These are phyloP conservation scores for Dactylonectria macrodidyma DNA, from an alignment of 2,329 filamentous ascomycete species.

Conservation along the genomic window DNA sequence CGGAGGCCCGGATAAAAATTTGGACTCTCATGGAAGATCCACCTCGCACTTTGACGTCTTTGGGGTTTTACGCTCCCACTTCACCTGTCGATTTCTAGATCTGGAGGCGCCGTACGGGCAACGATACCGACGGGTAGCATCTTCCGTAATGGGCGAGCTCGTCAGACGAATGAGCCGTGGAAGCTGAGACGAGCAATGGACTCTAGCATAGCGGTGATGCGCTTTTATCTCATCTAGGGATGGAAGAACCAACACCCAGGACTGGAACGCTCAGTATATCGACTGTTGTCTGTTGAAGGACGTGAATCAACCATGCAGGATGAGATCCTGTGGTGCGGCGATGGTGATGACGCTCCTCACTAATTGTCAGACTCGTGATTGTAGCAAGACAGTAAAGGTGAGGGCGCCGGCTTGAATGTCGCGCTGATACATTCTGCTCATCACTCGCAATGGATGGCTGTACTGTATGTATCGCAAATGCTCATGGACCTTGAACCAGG, in stretches of 20 bases:
- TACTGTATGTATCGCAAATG: neutral
- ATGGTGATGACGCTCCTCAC: neutral
- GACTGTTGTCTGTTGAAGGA: neutral
- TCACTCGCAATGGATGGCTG: neutral
- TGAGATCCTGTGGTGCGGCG: neutral
- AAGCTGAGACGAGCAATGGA: neutral
- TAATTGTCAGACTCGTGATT: neutral
- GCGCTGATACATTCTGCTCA: neutral
- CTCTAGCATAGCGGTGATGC: neutral
- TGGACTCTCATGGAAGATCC: too few species aligned
- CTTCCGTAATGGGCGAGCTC: too few species aligned
- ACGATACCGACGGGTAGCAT: too few species aligned
- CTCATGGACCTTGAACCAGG: neutral
- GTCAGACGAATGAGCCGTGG: too few species aligned
- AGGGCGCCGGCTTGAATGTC: neutral
- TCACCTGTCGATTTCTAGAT: too few species aligned
- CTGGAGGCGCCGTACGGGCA: too few species aligned
- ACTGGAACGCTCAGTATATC: neutral
- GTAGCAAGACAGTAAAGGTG: neutral
- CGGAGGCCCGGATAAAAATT: too few species aligned
- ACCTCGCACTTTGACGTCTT: too few species aligned
- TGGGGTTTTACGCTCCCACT: too few species aligned
- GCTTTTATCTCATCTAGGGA: neutral
- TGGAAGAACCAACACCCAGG: neutral
- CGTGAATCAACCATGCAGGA: too few species aligned